Conservation (phyloP, 495 filamentous ascomycete species). For the Aspergillus bertholletiae region DNA sequence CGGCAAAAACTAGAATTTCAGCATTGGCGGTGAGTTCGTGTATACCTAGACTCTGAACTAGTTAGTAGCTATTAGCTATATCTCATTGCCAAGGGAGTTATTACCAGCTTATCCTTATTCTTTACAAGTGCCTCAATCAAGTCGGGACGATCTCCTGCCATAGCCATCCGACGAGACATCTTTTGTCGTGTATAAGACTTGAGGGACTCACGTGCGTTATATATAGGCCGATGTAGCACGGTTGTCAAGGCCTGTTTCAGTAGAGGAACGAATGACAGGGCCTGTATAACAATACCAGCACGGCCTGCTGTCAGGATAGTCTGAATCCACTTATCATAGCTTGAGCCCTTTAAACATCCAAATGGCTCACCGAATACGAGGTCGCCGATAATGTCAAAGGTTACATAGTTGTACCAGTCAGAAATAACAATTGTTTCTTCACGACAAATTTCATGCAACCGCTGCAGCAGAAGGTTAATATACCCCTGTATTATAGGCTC, state of each 20-base stretch:
- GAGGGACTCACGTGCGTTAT: no score
- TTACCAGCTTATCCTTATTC: constrained; percentile 42
- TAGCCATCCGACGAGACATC: constrained; percentile 39
- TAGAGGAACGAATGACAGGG: no score
- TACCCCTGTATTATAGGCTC: constrained; percentile 40
- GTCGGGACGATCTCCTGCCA: constrained; percentile 36
- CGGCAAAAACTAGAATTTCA: constrained; percentile 40
- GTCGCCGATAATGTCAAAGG: no score
- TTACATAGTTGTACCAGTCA: constrained; percentile 56
- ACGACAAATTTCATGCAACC: constrained; percentile 32
- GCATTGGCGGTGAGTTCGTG: constrained; percentile 35
- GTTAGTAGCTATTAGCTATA: no score
- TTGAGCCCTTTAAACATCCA: constrained; percentile 43
- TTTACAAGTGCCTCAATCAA: constrained; percentile 48
- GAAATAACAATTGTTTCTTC: constrained; percentile 35
- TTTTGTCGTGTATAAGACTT: no score
- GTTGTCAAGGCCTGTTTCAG: no score
- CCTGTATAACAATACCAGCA: constrained; percentile 26
- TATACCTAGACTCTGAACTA: constrained; percentile 38
- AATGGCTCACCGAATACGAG: constrained; percentile 59
- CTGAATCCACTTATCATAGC: constrained; percentile 53
- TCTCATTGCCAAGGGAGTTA: no score
- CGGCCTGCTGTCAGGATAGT: constrained; percentile 48
- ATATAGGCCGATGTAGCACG: no score
- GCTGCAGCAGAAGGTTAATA: constrained; percentile 42